Base-by-base conservation (phyloP, 306 rosid genomes). In the Vigna radiata region DNA sequence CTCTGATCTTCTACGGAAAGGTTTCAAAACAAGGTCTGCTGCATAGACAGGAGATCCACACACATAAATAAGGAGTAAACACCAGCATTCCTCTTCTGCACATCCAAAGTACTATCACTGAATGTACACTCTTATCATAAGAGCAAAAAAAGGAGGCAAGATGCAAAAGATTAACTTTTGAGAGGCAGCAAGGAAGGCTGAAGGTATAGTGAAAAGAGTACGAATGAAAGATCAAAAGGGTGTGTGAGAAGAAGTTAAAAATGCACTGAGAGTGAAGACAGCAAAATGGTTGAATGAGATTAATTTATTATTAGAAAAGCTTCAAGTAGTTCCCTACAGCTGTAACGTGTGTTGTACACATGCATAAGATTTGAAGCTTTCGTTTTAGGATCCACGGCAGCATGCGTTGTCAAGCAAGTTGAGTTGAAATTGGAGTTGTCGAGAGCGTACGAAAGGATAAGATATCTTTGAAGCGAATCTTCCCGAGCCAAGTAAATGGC, bases 361-460 rank as follows among this genome's bases (percentile, higher is more conserved):
- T 73, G 79, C 75, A 73, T 23, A 48, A 67, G 48, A 52, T 43
- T 12, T 54, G 14, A 36, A 55, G 18, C 19, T 82, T 71, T 82
- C 82, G 63, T 82, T 76, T 23, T 77, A 65, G 86, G 86, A 77
- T 82, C 86, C 86, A 82, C 86, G 86, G 76, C 49, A 82, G 86
- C 83, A 82, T 82, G 86, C 66, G 86, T 56, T 82, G 85, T 64
- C 82, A 72, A 77, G 21, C 59, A 43, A 53, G 17, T 8, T 9
- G 46, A 0, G 10, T 41, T 41, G 2, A 13, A 17, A 18, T 8
- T 27, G 6, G 74, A 25, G 47, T 13, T 54, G 72, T 49, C 39
- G 2, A 59, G 52, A 13, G 54, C 50, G 55, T 47, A 70, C 60
- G 31, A 21, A 44, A 48, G 37, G 83, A 77, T 82, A 82, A 72